Percentiles rank a stretch among this genome's conserved stretches.
These are phyloP conservation scores for Rhodotorula toruloides DNA, from an alignment of 768 basidiomycete species.

Conservation along the genomic window DNA sequence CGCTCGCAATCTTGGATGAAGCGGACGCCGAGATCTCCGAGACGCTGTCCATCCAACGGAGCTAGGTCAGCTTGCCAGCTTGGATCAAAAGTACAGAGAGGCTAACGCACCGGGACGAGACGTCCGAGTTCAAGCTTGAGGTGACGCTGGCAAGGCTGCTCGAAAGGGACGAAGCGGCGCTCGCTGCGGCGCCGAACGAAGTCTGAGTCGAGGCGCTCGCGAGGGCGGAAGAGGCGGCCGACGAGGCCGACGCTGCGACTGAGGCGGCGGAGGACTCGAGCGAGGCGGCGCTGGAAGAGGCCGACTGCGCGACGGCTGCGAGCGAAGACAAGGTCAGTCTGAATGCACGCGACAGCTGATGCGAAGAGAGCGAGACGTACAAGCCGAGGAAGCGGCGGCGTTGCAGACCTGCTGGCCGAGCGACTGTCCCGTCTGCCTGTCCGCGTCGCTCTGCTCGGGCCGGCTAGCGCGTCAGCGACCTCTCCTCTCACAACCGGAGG, in stretches of 20 bases:
- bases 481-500: not conserved
- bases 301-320: too few relatives aligned
- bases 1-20: too few relatives aligned
- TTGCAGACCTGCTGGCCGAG: not conserved
- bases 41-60: not conserved
- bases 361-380: not conserved
- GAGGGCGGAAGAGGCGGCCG: conserved; percentile 1
- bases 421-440: not conserved
- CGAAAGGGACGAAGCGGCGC: not conserved
- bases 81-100: not conserved
- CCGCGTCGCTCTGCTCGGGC: not conserved
- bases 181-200: too few relatives aligned
- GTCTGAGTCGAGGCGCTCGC: too few relatives aligned
- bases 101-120: not conserved
- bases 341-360: too few relatives aligned
- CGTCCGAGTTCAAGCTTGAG: too few relatives aligned
- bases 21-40: not conserved
- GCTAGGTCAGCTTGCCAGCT: not conserved
- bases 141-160: not conserved
- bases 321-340: too few relatives aligned
- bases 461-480: not conserved
- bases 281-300: not conserved
- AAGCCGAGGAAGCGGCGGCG: not conserved
- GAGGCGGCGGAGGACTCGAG: not conserved
- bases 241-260: not conserved